A percentile compares a stretch with the other conserved stretches of the same genome.
Conservation (phyloP, 1,139 yeast genomes). For the Blastobotrys malaysiensis region DNA sequence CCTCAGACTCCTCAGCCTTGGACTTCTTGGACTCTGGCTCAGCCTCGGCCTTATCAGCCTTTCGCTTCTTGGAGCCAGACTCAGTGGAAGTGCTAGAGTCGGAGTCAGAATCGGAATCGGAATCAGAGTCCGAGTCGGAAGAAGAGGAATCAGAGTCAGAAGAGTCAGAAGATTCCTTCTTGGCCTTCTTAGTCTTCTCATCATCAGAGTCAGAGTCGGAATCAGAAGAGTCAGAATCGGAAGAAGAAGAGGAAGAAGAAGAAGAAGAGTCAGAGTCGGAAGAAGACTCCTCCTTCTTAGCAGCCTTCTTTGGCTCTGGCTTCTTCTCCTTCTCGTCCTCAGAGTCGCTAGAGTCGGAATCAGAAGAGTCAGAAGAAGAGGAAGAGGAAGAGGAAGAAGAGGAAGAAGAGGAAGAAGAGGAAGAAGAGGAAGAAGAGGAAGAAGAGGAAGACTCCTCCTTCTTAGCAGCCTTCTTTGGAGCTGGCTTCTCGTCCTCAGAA, state of each 20-base stretch:
- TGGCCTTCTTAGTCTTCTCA: conserved; percentile 28
- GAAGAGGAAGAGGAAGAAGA: conserved; percentile 29
- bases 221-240: conserved; percentile 25
- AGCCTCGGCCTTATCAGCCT: conserved; percentile 31
- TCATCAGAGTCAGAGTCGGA: conserved; percentile 30
- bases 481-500: conserved; percentile 16
- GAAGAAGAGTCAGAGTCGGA: conserved; percentile 24
- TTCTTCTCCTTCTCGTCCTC: conserved; percentile 24
- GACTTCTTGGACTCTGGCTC: conserved; percentile 38
- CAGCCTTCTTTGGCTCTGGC: conserved; percentile 22
- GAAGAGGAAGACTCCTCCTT: conserved; percentile 21
- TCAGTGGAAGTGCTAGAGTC: conserved; percentile 14
- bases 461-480: conserved; percentile 19
- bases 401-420: conserved; percentile 25
- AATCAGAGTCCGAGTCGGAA: conserved; percentile 32
- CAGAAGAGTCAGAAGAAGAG: conserved; percentile 30
- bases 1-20: conserved; percentile 30
- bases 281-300: conserved; percentile 32
- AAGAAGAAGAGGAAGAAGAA: conserved; percentile 17
- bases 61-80: conserved; percentile 35
- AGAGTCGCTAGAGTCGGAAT: conserved; percentile 23
- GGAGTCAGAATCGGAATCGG: conserved; percentile 32
- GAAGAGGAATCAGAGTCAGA: conserved; percentile 25
- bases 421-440: conserved; percentile 19
- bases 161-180: conserved; percentile 26